Evolutionary conservation across 2,329 filamentous ascomycete genomes (phyloP), one percentile per base, ranked within the genome.

Genomic region (Fusarium brevicatenulatum): DNA sequence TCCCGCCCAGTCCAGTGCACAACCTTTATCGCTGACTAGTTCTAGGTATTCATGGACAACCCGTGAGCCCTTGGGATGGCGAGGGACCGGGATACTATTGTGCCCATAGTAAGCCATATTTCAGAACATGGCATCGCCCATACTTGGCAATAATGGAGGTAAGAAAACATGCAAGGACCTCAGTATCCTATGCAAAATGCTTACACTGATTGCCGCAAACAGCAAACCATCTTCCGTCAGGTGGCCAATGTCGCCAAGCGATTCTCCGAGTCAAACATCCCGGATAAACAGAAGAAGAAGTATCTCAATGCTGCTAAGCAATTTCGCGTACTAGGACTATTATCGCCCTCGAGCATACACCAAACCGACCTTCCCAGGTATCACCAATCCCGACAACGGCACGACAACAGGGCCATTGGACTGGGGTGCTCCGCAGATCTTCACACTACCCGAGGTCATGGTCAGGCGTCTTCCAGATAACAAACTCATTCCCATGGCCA

Each of bases 61-160:
- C 46, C 3, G 0, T 32, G 28, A 9, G 1, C 6, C 0, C 0
- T 0, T 49, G 46, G 46, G 46, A 49, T 49, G 3, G 3, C 4
- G 44, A 3, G 13, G 25, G 44, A 0, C 0, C 0, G 5, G 46
- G 28, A 18, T 49, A 9, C 1, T 49, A 49, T 6, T 49, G 46
- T 49, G 0, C 28, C 21, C 46, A 49, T 4, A 2, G 0, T 0
- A 0, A 4, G 5, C 9, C 46, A 21, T 0, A 32, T 3, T 49
- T 49, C 3, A 28, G 28, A n/a, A 49, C 46, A 4, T 49, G 46
- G 46, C 46, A 49, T 10, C 21, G 46, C 0, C 46, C 46, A 4
- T 49, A 6, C 1, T 7, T 49, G 19, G 46, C 46, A 1, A 32
- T 49, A 5, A 12, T 49, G 28, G 46, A 49, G 46, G 46, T 49